These are phyloP conservation scores for Pythium brassicae DNA, from an alignment of 352 stramenopile genomes.

Conservation along the genomic window DNA sequence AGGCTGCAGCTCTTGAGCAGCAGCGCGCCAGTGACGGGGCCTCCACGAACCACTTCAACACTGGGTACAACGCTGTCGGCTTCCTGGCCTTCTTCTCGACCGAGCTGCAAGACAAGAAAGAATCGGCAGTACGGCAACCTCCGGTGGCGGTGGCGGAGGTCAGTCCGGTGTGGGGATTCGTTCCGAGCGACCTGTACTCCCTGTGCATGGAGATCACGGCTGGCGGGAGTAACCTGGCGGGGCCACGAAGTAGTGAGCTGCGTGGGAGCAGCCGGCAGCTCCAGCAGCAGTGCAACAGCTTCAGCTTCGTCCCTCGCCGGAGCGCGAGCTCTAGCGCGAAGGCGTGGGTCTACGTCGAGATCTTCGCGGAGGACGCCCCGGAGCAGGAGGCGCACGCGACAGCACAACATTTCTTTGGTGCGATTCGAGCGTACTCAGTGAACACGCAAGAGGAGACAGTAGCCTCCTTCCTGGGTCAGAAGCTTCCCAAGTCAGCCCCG, in stretches of 20 bases:
- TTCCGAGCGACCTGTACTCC: slow-evolving; percentile 22
- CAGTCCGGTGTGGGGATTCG: slow-evolving; percentile 20
- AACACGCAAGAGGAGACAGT: too few species aligned
- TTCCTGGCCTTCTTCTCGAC: slow-evolving; percentile 4
- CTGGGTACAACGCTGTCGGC: neutral
- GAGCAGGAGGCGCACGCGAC: slow-evolving; percentile 5
- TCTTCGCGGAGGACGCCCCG: slow-evolving; percentile 26
- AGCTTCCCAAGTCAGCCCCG: slow-evolving; percentile 11
- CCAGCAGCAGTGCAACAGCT: slow-evolving; percentile 11
- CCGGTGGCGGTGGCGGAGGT: neutral
- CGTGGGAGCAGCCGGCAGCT: slow-evolving; percentile 5
- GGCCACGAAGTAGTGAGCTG: neutral
- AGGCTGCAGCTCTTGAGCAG: neutral
- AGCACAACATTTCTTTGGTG: slow-evolving; percentile 31
- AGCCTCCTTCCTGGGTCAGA: slow-evolving; percentile 3
- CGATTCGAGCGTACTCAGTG: slow-evolving; percentile 15
- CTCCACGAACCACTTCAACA: slow-evolving; percentile 1
- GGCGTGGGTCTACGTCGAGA: slow-evolving; percentile 49
- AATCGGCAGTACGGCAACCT: neutral
- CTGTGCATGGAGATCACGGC: slow-evolving; percentile 3
- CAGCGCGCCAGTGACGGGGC: neutral
- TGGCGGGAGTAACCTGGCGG: neutral
- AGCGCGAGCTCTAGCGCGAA: slow-evolving; percentile 1
- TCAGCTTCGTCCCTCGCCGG: slow-evolving; percentile 19
- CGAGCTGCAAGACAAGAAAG: slow-evolving; percentile 6